Evolutionary conservation across 148 eudicot genomes (phyloP), one percentile per base, ranked within the genome.

Genomic region (Fallopia convolvulus): DNA sequence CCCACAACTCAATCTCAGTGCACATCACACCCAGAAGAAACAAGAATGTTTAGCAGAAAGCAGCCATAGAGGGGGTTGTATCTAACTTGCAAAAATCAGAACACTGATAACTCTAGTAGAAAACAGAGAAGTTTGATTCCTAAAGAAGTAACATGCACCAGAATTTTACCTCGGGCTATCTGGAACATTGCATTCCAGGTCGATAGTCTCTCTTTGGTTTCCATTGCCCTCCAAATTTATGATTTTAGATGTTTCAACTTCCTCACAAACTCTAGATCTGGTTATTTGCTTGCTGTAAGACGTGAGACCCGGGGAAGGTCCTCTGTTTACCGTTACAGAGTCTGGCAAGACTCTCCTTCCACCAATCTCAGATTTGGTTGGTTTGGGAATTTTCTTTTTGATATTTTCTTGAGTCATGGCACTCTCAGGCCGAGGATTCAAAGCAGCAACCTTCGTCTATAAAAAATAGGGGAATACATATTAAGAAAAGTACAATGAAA

Each of bases 381-480:
- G 79, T 74, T 84, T 84, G 71, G 65, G 83, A 77, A 17, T 80
- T 77, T 85, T 85, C 82, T 76, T 80, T 77, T 18, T 79, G 18
- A 84, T 75, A 36, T 79, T 77, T 74, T 85, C 90, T 49, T 58
- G 55, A 74, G 82, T 82, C 30, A 79, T 47, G 32, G 71, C 87
- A 80, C 83, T 75, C 73, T 74, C 79, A 70, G 83, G 91, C 75
- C 74, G 77, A 78, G 78, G 58, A 53, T 76, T 80, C 44, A 80
- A 72, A 55, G 72, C 81, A 47, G 74, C 88, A 58, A 92, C 20
- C 75, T 83, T 83, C 48, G 77, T 88, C 97, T 90, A 88, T 83
- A 77, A 75, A 49, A 76, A 44, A 44, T 52, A 53, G 52, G 32
- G 36, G 71, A 58, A 44, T 49, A 78, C 3, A 70, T 8, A 40